Evolutionary conservation across 164 flowering plant species (phyloP).

Genomic region (Sextonia rubra): DNA sequence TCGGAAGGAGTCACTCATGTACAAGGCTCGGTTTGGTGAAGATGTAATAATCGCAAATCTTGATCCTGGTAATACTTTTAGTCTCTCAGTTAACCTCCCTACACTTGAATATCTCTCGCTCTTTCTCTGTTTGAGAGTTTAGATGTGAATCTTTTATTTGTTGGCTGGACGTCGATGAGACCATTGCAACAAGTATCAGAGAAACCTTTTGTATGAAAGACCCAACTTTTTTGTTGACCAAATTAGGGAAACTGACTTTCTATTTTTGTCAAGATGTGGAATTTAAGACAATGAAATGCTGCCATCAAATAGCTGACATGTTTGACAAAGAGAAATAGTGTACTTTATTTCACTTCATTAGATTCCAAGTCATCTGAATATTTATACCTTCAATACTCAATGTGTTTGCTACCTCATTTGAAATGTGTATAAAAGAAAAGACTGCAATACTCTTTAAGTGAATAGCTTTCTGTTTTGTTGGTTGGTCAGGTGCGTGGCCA

Average conservation of each 20-base stretch:
- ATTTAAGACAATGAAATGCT: too few relatives aligned
- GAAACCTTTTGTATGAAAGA: too few relatives aligned
- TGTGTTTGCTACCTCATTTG: background rate
- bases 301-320: too few relatives aligned
- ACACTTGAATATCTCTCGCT: background rate
- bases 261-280: too few relatives aligned
- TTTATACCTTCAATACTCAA: background rate
- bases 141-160: background rate
- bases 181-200: too few relatives aligned
- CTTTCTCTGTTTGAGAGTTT: background rate
- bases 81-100: background rate
- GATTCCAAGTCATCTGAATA: background rate
- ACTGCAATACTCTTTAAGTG: background rate
- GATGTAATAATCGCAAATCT: slow-evolving; percentile 64
- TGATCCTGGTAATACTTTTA: slow-evolving; percentile 47
- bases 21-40: slow-evolving; percentile 59
- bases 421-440: background rate
- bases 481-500: slow-evolving; percentile 66
- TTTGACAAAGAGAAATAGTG: too few relatives aligned
- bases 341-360: background rate
- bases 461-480: background rate
- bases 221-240: too few relatives aligned
- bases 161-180: background rate
- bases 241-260: too few relatives aligned
- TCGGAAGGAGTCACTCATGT: slow-evolving; percentile 42